Base-by-base conservation (phyloP, 768 basidiomycete species). In the Scleroderma bovista region DNA sequence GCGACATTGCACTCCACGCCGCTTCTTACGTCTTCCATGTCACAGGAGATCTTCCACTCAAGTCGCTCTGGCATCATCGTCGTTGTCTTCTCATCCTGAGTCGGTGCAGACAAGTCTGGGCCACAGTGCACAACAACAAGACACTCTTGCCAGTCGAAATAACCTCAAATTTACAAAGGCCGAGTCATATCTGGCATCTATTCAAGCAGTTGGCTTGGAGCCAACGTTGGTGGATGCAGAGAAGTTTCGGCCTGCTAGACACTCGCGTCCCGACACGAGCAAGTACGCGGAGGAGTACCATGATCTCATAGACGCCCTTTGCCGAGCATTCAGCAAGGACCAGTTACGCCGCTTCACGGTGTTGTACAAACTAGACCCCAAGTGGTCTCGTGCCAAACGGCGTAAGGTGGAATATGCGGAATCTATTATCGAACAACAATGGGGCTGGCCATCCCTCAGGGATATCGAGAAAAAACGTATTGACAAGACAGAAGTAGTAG, bases 391-490 rank as follows among this genome's bases (percentile, higher is more conserved):
- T 37, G 59, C 53, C 5, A 66, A 59, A 39, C 60, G 64, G 44
- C 71, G 62, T 39, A 80, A 78, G 57, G 58, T 63, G 50, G 58
- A 69, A 33, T 69, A 65, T 56, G 77, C 75, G 36, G 70, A 70
- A 40, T 68, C 72, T 43, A 80, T 88, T 52, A 74, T 89, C 23
- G 81, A 86, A 61, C 67, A 75, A 51, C 68, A 72, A 49, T 91
- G 88, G 88, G 71, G 70, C 23, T 88, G 84, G 85, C 80, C 82
- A 6, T 77, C 82, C 23, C 60, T 86, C 47, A 65, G 70, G 40
- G 72, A 75, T 26, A 69, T 84, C 6, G 72, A 76, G 58, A 75
- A 74, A 58, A 66, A 73, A 46, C 71, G 69, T 58, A 70, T 70
- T 41, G 79, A 80, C 44, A 68, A 66, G 62, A 81, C 72, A 15